These are phyloP conservation scores for Nemania sp. DNA, from an alignment of 2,329 filamentous ascomycete species.

Conservation along the genomic window DNA sequence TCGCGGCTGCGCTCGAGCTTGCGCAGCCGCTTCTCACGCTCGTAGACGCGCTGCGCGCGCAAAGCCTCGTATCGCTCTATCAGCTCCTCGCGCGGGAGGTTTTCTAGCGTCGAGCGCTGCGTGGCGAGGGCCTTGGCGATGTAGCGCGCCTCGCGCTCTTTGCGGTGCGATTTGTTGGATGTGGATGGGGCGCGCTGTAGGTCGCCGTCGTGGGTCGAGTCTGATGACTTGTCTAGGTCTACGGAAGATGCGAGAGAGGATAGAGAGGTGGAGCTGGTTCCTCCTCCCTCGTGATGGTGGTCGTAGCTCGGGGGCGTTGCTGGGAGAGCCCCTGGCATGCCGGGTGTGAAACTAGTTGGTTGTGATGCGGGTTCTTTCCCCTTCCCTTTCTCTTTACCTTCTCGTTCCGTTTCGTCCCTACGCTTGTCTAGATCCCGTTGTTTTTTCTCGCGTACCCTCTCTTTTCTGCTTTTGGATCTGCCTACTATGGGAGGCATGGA, in stretches of 20 bases:
- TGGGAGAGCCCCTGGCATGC: slow-evolving; percentile 24
- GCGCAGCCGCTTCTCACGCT: slow-evolving; percentile 61
- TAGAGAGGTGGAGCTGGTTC: slow-evolving; percentile 24
- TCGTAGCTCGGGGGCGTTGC: slow-evolving; percentile 18
- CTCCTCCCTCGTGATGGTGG: slow-evolving; percentile 11
- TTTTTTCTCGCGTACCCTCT: slow-evolving; percentile 44
- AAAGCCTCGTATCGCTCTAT: slow-evolving; percentile 56
- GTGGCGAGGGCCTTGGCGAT: slow-evolving; percentile 43
- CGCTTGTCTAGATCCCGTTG: slow-evolving; percentile 43
- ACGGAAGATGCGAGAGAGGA: slow-evolving; percentile 37
- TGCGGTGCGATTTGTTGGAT: slow-evolving; percentile 35
- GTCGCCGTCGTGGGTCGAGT: slow-evolving; percentile 9
- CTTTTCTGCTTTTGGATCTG: slow-evolving; percentile 36
- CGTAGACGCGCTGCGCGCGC: slow-evolving; percentile 57
- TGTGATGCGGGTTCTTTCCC: slow-evolving; percentile 33
- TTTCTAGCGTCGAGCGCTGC: slow-evolving; percentile 45
- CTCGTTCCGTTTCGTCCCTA: slow-evolving; percentile 17
- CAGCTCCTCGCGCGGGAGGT: slow-evolving; percentile 49
- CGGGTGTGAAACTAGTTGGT: slow-evolving; percentile 26
- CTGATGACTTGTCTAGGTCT: slow-evolving; percentile 22
- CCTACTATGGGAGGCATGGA: slow-evolving; percentile 10
- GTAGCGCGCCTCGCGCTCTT: slow-evolving; percentile 43
- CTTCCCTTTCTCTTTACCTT: slow-evolving; percentile 24
- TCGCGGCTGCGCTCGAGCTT: slow-evolving; percentile 62
- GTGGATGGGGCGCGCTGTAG: slow-evolving; percentile 30